Base-by-base conservation (phyloP, 2,329 filamentous ascomycete species). In the Paracamarosporium sp. region DNA sequence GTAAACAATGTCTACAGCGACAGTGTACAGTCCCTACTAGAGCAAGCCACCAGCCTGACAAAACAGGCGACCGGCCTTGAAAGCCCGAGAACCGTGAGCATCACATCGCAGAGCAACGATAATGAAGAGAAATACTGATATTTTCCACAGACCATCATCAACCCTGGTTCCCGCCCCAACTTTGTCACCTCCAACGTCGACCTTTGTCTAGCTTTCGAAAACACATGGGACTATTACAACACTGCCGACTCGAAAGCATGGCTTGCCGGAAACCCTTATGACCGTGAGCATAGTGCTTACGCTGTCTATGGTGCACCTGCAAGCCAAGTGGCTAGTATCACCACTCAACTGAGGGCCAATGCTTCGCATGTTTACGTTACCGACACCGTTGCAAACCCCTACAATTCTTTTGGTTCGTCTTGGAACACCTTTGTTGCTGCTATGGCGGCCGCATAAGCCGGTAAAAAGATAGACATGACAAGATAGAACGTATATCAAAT, bases 191-290 rank as follows among this genome's bases (percentile, higher is more conserved):
- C 47, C 9, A 50, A 40, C 33, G 47, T 50, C 33, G 47, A 50
- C 47, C 20, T 50, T 12, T 50, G 30, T 2, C 20, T 50, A 3
- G 17, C 47, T 3, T 50, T 38, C 15, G 47, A 50, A 24, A 50
- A 22, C 33, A 40, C 31, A 4, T 50, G 47, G 47, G 31, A 40
- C 2, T 13, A 36, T 4, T 50, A 50, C 15, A 36, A 40, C 9
- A 27, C 20, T 7, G 33, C 33, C 6, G 47, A 50, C 9, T 50
- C 47, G 31, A 15, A 12, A 9, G 20, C 7, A 6, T 50, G 47
- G 47, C 20, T 50, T 3, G 47, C 47, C 9, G 47, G 31, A 15
- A 50, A 50, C 47, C 47, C 47, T 17, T 50, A 50, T 11, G 47
- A 50, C 24, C 47, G 47, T 11, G 47, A 24, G 6, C 31, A 50